phyloP scores from a whole-genome alignment of 768 basidiomycete genomes.

The Pisolithus marmoratus region DNA sequence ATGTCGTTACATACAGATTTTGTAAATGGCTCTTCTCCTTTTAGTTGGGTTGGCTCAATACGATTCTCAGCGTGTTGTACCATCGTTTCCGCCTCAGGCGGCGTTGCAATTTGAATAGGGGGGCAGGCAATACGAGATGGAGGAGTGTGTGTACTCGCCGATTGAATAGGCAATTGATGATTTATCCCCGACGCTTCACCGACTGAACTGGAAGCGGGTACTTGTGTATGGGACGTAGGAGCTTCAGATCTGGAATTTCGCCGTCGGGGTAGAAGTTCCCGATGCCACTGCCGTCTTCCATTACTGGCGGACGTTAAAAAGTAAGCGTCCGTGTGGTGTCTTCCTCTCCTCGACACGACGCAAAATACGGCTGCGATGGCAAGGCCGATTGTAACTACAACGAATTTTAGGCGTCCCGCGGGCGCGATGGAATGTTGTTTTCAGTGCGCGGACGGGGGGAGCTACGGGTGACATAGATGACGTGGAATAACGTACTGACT shows the following conservation, averaged over 20 bases:
- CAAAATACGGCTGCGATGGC: not conserved
- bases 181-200: not conserved
- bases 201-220: not conserved
- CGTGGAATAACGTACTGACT: not conserved
- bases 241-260: not conserved
- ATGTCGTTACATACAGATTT: too few species aligned
- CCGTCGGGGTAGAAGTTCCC: not conserved
- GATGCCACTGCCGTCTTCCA: not conserved
- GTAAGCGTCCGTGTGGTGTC: not conserved
- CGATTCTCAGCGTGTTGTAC: not conserved
- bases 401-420: not conserved
- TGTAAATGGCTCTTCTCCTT: too few species aligned
- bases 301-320: too few species aligned
- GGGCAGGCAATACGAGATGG: not conserved
- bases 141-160: not conserved
- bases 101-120: too few species aligned
- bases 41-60: too few species aligned
- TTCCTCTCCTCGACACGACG: not conserved
- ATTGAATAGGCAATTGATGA: not conserved
- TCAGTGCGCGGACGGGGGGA: too few species aligned
- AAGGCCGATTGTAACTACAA: not conserved
- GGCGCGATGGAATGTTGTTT: too few species aligned
- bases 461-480: not conserved
- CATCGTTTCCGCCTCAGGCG: not conserved
- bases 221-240: not conserved